Base-by-base conservation (phyloP, 768 basidiomycete genomes). In the Mycena vitilis region DNA sequence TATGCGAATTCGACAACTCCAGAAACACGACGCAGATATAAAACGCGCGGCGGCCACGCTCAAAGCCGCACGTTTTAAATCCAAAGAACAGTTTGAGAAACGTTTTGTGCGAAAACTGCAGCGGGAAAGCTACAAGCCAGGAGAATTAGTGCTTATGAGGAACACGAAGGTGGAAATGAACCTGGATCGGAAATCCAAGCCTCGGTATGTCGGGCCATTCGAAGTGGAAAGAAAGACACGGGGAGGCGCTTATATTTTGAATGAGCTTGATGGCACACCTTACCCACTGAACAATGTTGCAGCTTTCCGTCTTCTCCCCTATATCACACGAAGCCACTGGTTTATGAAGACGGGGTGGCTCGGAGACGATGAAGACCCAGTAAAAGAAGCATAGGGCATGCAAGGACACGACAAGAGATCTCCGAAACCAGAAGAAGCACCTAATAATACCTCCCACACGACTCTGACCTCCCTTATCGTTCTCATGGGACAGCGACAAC, bases 31-130 rank as follows among this genome's bases (percentile, higher is more conserved):
- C 13, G 16, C 23, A 30, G 51, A 52, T 13, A 52, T 52, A 15
- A 25, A 52, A 30, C 51, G 15, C 2, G 51, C 51, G 1, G 51
- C 51, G 3, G 51, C 51, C 51, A 52, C 51, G 5, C 13, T 52
- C 4, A 23, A 25, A 25, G 12, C 23, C 5, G 51, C 51, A 3
- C 23, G 25, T 16, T 52, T 52, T 13, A 30, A 16, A 13, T 52
- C 51, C 15, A 52, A 52, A 13, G 51, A 23, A 30, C 51, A 52
- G 30, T 52, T 52, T 15, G 51, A 52, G n/a, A 52, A 52, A 16
- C 25, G 51, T 2, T 52, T 52, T 15, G 30, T 25, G 2, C 25
- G 25, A 2, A 25, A 25, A 16, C 51, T 52, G 11, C 12, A 10
- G 4, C 25, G 37, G 20, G 20, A 20, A 5, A 18, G 36, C 12